Evolutionary conservation across 768 basidiomycete genomes (phyloP).

Genomic region (Russula vinacea): DNA sequence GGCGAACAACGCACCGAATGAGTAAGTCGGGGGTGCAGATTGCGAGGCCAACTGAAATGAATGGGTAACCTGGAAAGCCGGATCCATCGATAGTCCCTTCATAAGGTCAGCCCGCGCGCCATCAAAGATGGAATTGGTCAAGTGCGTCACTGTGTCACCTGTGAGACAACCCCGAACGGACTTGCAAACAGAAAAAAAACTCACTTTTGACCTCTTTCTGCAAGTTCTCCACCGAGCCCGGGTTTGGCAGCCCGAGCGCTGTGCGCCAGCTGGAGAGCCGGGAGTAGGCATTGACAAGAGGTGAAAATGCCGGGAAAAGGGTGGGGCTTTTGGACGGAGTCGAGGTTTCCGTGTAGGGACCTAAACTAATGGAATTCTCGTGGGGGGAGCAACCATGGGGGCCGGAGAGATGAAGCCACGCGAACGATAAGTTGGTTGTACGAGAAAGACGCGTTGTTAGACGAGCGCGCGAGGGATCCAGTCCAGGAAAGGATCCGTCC

Average conservation of each 20-base stretch:
- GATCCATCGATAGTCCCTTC: constrained; percentile 87
- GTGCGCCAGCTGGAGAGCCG: constrained; percentile 80
- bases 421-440: constrained; percentile 12
- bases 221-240: constrained; percentile 90
- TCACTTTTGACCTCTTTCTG: constrained; percentile 89
- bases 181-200: constrained; percentile 31
- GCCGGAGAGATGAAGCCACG: constrained; percentile 1
- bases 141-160: constrained; percentile 65
- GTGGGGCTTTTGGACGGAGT: constrained; percentile 16
- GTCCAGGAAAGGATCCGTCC: neutral
- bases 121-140: constrained; percentile 95
- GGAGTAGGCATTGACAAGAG: constrained; percentile 63
- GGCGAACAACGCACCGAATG: constrained; percentile 91
- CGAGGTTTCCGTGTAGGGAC: constrained; percentile 9
- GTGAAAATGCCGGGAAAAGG: constrained; percentile 37
- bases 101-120: constrained; percentile 95
- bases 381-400: constrained; percentile 25
- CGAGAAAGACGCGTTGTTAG: constrained; percentile 7
- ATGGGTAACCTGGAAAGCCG: constrained; percentile 98
- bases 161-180: constrained; percentile 4
- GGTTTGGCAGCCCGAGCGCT: constrained; percentile 78
- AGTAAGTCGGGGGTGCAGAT: constrained; percentile 81
- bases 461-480: neutral
- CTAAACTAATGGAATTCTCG: constrained; percentile 14
- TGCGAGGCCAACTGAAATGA: constrained; percentile 90